Conservation (phyloP, 768 basidiomycete species). For the Lactarius sp. region DNA sequence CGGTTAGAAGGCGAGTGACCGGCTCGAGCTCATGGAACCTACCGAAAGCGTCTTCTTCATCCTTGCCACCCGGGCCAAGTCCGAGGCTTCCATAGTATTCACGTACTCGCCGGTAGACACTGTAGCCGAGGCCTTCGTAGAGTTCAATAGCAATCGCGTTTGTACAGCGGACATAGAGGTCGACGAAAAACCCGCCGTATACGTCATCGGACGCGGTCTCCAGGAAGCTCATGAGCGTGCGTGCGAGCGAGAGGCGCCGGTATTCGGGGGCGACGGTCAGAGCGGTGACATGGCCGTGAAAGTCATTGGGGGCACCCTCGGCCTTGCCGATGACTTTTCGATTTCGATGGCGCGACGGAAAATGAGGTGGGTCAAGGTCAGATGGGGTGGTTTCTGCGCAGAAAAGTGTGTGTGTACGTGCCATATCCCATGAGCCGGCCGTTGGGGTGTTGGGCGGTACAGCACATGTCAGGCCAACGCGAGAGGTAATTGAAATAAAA, state of each 20-base stretch:
- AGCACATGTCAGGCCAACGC: slow-evolving; percentile 90
- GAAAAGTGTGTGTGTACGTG: slow-evolving; percentile 36
- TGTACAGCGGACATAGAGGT: slow-evolving; percentile 90
- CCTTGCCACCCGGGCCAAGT: slow-evolving; percentile 66
- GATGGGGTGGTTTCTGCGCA: background rate
- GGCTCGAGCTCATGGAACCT: slow-evolving; percentile 31
- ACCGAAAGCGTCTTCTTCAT: slow-evolving; percentile 93
- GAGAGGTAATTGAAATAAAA: slow-evolving; percentile 89
- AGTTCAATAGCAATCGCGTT: slow-evolving; percentile 81
- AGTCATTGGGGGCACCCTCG: slow-evolving; percentile 68
- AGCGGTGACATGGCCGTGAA: slow-evolving; percentile 95
- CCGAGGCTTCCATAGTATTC: slow-evolving; percentile 87
- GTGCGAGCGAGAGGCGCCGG: slow-evolving; percentile 81
- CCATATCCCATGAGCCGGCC: slow-evolving; percentile 93
- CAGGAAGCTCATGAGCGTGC: slow-evolving; percentile 80
- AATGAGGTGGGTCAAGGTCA: slow-evolving; percentile 2
- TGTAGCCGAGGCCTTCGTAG: slow-evolving; percentile 93
- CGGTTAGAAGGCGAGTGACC: background rate
- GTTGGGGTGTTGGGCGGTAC: slow-evolving; percentile 72
- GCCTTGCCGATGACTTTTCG: slow-evolving; percentile 86
- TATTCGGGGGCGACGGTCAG: slow-evolving; percentile 93
- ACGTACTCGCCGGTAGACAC: slow-evolving; percentile 83
- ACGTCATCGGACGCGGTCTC: slow-evolving; percentile 79
- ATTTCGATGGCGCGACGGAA: background rate
- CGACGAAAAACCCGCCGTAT: slow-evolving; percentile 87